These are phyloP conservation scores for Amphichorda felina DNA, from an alignment of 2,329 filamentous ascomycete genomes.

Conservation along the genomic window DNA sequence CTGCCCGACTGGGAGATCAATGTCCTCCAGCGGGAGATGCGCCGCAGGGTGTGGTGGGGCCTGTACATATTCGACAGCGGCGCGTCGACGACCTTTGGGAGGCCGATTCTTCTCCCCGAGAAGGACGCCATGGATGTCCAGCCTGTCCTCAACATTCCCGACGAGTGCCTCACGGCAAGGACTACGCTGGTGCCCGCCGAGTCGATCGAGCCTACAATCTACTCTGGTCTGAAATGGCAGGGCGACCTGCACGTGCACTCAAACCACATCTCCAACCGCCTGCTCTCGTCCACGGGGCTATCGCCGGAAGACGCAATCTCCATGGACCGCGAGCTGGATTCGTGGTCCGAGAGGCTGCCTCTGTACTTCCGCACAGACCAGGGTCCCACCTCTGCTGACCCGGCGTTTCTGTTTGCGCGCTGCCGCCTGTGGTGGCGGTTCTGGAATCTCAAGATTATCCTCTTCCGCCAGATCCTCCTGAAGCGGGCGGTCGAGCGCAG, in stretches of 20 bases:
- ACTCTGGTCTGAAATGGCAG: conserved; percentile 15
- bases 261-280: conserved; percentile 17
- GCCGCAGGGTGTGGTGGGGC: conserved; percentile 28
- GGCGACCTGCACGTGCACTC: conserved; percentile 17
- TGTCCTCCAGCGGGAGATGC: conserved; percentile 21
- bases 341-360: conserved; percentile 14
- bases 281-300: conserved; percentile 12
- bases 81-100: conserved; percentile 29
- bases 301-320: conserved; percentile 12
- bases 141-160: conserved; percentile 15
- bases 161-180: conserved; percentile 13
- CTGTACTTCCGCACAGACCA: conserved; percentile 11
- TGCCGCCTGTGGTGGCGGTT: conserved; percentile 18
- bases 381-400: conserved; percentile 7
- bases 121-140: conserved; percentile 16
- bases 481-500: conserved; percentile 11
- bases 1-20: conserved; percentile 18
- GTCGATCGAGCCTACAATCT: conserved; percentile 10
- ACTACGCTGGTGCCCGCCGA: conserved; percentile 11
- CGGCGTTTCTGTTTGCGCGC: conserved; percentile 12
- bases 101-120: conserved; percentile 15
- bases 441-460: conserved; percentile 18
- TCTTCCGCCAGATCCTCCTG: conserved; percentile 16
- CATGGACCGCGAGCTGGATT: conserved; percentile 11
- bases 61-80: conserved; percentile 32